These are phyloP conservation scores for Potentilla sterilis DNA, from an alignment of 306 rosid genomes.

Conservation along the genomic window DNA sequence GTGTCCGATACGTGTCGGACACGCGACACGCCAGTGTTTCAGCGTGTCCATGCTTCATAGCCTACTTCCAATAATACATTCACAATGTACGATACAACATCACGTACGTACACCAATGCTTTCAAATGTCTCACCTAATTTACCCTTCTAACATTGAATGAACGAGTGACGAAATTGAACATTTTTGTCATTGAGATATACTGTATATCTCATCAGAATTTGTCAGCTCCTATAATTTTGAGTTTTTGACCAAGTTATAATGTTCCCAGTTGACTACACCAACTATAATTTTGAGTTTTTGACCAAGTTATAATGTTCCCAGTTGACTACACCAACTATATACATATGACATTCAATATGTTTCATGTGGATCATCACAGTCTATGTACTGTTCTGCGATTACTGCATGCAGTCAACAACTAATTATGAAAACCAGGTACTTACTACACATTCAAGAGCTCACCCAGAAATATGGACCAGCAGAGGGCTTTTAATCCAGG, in stretches of 20 bases:
- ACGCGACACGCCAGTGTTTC: too few relatives aligned
- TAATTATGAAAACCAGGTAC: neutral
- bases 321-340: neutral
- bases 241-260: neutral
- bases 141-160: too few relatives aligned
- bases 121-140: too few relatives aligned
- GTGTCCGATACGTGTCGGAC: too few relatives aligned
- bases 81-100: too few relatives aligned
- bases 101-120: too few relatives aligned
- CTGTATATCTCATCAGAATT: too few relatives aligned
- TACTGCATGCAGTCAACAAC: neutral
- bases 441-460: neutral
- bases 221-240: neutral
- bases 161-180: too few relatives aligned
- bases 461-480: neutral
- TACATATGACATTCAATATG: neutral
- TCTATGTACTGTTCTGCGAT: neutral
- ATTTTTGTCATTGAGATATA: too few relatives aligned
- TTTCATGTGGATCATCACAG: neutral
- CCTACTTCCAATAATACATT: too few relatives aligned
- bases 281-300: neutral
- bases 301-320: neutral
- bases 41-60: too few relatives aligned
- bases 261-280: constrained; percentile 1
- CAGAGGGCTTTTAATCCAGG: neutral